Base-by-base conservation (phyloP, 768 basidiomycete genomes). In the Paxillus rubicundulus region DNA sequence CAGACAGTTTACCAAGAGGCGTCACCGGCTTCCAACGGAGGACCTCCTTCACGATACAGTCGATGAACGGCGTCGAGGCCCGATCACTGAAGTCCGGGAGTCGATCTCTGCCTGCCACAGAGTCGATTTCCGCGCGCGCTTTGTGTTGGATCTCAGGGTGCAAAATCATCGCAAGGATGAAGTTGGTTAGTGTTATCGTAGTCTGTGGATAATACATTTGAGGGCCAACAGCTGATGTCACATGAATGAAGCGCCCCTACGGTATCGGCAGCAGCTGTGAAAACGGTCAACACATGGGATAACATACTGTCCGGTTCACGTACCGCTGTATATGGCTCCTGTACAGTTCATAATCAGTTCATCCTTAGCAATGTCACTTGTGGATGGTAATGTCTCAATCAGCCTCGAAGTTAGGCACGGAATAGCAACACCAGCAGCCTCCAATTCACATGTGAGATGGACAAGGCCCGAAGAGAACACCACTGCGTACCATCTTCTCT, bases 361-460 rank as follows among this genome's bases (percentile, higher is more conserved):
- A 6, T 48, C 50, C 14, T 24, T 41, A 12, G 21, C 21, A 12
- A 34, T 28, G 3, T 24, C 44, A 8, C 33, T 32, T 9, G 34
- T 17, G 13, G 43, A 13, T 1, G 39, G 32, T 3, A 47, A 21
- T 3, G 45, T 24, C 17, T 46, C 50, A 28, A 58, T 20, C 18
- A 44, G 27, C 20, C 56, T 48, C 14, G 49, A 51, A 4, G 74
- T 76, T 46, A 78, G 75, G 2, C 74, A 78, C 5, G 73, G 59
- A 12, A 62, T 39, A 69, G 27, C 66, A 0, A 50, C 58, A 6
- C 70, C 70, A 6, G 62, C 52, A 13, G 60, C 67, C 73, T 77
- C 12, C 34, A 21, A 36, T 27, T 12, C 37, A 40, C 18, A 32
- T 49, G 12, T 9, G 27, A 41, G 18, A 45, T 13, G 18, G 9